These are phyloP conservation scores for Nicotiana undulata DNA, from an alignment of 257 asterid genomes.

Conservation along the genomic window DNA sequence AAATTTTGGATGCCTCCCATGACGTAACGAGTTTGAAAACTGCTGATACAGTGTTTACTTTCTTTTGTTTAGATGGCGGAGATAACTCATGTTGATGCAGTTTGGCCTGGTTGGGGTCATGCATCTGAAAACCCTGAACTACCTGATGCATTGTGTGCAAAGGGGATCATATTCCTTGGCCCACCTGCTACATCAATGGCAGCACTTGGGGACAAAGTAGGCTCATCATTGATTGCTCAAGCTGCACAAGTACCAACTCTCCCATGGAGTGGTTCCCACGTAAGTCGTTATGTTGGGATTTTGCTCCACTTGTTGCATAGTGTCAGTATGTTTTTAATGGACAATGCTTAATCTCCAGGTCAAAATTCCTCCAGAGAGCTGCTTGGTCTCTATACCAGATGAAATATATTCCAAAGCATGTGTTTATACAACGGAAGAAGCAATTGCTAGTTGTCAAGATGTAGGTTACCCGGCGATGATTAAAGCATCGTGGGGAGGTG, in stretches of 20 bases:
- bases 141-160: conserved; percentile 78
- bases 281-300: conserved; percentile 27
- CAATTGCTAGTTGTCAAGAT: conserved; percentile 84
- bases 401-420: conserved; percentile 74
- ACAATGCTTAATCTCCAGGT: conserved; percentile 40
- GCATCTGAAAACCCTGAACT: conserved; percentile 97
- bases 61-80: conserved; percentile 70
- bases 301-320: neutral
- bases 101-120: conserved; percentile 99
- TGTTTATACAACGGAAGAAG: conserved; percentile 91
- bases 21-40: neutral
- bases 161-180: conserved; percentile 79
- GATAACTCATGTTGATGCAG: conserved; percentile 91
- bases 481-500: conserved; percentile 99
- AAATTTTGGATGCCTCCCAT: neutral
- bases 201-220: conserved; percentile 94
- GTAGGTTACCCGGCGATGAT: conserved; percentile 99
- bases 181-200: conserved; percentile 87
- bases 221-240: conserved; percentile 93
- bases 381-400: conserved; percentile 70
- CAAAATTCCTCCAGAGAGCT: conserved; percentile 64
- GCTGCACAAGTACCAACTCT: conserved; percentile 97
- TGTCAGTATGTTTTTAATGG: neutral
- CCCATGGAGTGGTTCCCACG: conserved; percentile 98
- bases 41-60: neutral